Evolutionary conservation across 495 filamentous ascomycete species (phyloP), one percentile per base, ranked within the genome.

Genomic region (Xylaria scruposa): DNA sequence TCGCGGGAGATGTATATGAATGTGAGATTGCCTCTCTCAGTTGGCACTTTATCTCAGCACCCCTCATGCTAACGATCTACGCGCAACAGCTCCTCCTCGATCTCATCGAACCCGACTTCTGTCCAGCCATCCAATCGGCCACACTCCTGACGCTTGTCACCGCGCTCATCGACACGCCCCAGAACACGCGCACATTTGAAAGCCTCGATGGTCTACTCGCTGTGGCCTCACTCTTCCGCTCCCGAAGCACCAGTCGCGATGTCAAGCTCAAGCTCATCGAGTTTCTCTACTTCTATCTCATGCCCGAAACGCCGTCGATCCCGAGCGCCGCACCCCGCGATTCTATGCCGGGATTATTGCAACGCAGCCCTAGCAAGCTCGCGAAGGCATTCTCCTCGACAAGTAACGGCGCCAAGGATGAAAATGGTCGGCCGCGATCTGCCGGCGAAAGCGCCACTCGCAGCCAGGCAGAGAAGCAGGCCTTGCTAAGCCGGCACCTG

Each of bases 261-360:
- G 95, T 99, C 69, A 97, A 97, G 80, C 88, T 97, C 74, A 94
- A 95, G 76, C 87, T 97, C 12, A 90, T 97, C 70, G 96, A 99
- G 78, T 98, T 99, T 79, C 83, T 99, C 6, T 97, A 98, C 82
- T 98, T 98, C 82, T 99, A 98, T 81, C 89, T 99, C 61, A 97
- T 98, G 91, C 94, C 95, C 38, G 96, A 98, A 81, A 90, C 87
- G 1, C 89, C 92, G 21, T 86, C 87, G 24, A 83, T 86, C 76
- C 77, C 86, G 61, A 79, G 78, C 67, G 82, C 83, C 46, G 83
- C 77, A 46, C 74, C 81, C 26, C 44, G 64, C 31, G 76, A 77
- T 68, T 70, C 73, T 0, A 70, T 74, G 3, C 83, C 85, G 3
- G 82, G 80, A 6, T 82, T 88, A 64, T 78, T 91, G 66, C 91